phyloP scores from a whole-genome alignment of 306 rosid species.

The Trifolium subterraneum region DNA sequence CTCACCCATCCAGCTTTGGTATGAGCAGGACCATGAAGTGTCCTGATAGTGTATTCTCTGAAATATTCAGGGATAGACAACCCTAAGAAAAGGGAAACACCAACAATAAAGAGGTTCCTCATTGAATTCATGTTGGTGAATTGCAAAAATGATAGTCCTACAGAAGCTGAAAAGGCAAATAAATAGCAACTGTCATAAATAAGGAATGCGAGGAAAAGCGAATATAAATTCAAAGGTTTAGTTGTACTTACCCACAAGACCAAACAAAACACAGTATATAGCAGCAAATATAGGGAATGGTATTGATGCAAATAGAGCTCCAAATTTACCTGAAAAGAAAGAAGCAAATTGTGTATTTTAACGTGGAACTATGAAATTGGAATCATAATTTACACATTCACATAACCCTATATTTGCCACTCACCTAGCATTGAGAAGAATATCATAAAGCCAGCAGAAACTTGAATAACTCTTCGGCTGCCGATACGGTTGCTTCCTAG shows the following conservation, averaged over 20 bases:
- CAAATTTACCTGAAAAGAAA: constrained; percentile 82
- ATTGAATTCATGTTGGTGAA: constrained; percentile 98
- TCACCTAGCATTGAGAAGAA: constrained; percentile 91
- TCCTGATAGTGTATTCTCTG: constrained; percentile 74
- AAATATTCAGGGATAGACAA: constrained; percentile 86
- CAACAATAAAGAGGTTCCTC: constrained; percentile 91
- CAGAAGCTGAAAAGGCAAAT: constrained; percentile 64
- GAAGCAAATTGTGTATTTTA: constrained; percentile 10
- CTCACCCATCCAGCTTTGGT: constrained; percentile 97
- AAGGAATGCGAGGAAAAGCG: neutral
- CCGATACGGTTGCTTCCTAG: constrained; percentile 96
- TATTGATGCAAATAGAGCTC: constrained; percentile 92
- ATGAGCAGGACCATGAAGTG: constrained; percentile 87
- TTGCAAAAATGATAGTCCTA: constrained; percentile 93
- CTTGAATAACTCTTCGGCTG: constrained; percentile 92
- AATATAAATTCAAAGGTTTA: neutral
- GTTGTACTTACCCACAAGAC: constrained; percentile 76
- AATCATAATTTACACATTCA: constrained; percentile 6
- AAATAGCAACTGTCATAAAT: neutral
- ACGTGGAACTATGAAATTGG: neutral
- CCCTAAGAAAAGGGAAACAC: constrained; percentile 87
- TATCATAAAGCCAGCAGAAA: constrained; percentile 97
- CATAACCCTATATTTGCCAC: constrained; percentile 5
- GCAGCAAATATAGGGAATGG: constrained; percentile 96
- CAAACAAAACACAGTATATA: constrained; percentile 86